Evolutionary conservation across 106 monocot genomes (phyloP), one percentile per base, ranked within the genome.

Genomic region (Posidonia australis): DNA sequence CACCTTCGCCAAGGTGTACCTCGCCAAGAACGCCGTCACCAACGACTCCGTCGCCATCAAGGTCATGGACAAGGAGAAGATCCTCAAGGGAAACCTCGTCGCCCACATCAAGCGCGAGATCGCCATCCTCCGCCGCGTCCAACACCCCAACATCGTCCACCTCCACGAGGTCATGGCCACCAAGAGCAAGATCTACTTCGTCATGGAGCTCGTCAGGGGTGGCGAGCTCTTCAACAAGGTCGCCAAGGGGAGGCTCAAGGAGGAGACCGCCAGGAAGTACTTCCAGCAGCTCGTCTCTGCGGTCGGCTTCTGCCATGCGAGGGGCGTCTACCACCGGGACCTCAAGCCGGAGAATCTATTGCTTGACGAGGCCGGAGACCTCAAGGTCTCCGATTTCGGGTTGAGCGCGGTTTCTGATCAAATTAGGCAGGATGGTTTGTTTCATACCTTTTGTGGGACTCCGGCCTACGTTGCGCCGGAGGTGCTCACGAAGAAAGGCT

Each of bases 21-120:
- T 44, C 53, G 77, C 77, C 26, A 53, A 58, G 65, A 46, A 49
- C 23, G 23, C 28, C 10, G 5, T 12, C 16, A 65, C 49, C 47
- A 23, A 32, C 32, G 65, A 65, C 2, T 9, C 26, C 53, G 72
- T 72, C 9, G 72, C 72, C 53, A 72, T 72, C 72, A 72, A 80
- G 55, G 80, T 76, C 54, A 52, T 80, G 36, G 80, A 80, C 64
- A 76, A 80, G 76, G 76, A 80, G 67, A 71, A 63, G 62, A 76
- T 80, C 67, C 67, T 80, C 41, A 76, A 76, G 58, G 69, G 76
- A 28, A 70, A 70, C 19, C 62, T 80, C 55, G 47, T 80, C 17
- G 78, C 48, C 21, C 70, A 80, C 68, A 80, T 68, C 80, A 80
- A 80, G 63, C 76, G 80, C 31, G 80, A 80, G 67, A 80, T 80